Conservation (phyloP, 495 filamentous ascomycete species). For the Pyrenula aspistea region DNA sequence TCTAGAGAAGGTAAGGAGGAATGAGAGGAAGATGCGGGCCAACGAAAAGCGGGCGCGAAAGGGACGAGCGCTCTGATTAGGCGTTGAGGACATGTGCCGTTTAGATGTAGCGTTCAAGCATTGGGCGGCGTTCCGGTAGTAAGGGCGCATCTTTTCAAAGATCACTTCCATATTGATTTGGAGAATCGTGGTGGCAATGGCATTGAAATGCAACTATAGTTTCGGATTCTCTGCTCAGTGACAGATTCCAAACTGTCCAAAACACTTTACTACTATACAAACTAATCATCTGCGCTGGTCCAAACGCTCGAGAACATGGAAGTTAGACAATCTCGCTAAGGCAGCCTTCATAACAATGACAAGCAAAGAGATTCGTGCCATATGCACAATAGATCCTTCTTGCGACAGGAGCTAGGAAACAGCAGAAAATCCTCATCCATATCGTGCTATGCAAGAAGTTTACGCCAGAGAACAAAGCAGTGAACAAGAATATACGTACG, state of each 20-base stretch:
- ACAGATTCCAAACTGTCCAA: background rate
- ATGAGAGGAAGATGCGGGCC: constrained; percentile 57
- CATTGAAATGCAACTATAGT: no score
- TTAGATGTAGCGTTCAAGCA: no score
- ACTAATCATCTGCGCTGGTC: background rate
- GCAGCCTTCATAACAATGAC: background rate
- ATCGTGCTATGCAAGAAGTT: background rate
- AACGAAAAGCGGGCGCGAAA: constrained; percentile 48
- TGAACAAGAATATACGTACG: background rate
- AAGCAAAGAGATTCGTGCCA: background rate
- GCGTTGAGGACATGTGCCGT: no score
- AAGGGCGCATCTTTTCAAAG: no score
- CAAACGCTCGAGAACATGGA: background rate
- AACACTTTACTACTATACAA: background rate
- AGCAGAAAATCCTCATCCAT: background rate
- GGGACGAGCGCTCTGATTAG: constrained; percentile 12
- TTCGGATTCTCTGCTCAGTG: background rate
- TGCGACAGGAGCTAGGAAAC: background rate
- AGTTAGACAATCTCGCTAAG: background rate
- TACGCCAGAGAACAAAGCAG: background rate
- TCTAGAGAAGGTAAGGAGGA: constrained; percentile 50
- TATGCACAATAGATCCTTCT: background rate
- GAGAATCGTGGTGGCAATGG: no score
- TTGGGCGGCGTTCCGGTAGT: background rate
- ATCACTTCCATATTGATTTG: no score